Base-by-base conservation (phyloP, 2,329 filamentous ascomycete species). In the Xylogone sp. region DNA sequence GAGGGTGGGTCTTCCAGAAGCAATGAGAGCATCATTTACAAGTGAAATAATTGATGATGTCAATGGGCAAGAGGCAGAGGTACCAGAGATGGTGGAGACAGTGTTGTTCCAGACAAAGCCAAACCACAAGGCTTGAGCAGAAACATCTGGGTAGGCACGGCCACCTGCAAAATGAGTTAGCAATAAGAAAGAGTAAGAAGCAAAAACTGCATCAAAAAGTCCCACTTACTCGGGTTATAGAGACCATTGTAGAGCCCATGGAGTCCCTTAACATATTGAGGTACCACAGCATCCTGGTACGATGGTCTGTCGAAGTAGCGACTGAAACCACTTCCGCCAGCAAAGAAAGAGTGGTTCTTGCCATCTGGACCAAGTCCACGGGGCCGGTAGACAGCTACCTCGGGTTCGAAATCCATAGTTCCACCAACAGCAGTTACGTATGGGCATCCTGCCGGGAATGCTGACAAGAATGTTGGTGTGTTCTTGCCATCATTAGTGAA, bases 401-500 rank as follows among this genome's bases (percentile, higher is more conserved):
- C 8, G 4, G 34, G 34, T 16, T 39, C 34, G 13, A 39, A 39
- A 39, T 39, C 34, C 34, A 39, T 39, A 16, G n/a, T 16, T 16
- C 34, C 84, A 13, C 86, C 85, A 1, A 88, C 78, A 2, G 76
- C 69, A 1, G 85, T 88, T 12, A 88, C 78, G 64, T 79, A 88
- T 0, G 84, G 85, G 59, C 86, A 89, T 0, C 77, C 77, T 0
- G 77, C 78, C 0, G 86, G 85, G 66, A 88, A 88, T 2, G 74
- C 76, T 1, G 83, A 75, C 34, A 82, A 71, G 61, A 84, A 82
- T 18, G 75, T 71, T 9, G 75, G 74, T 3, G 69, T 74, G 50
- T 79, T 73, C 31, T 67, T 71, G 21, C 82, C 83, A 51, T 86
- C 81, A 59, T 83, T 83, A 53, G 74, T 73, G 48, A 73, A 9